phyloP scores from a whole-genome alignment of 164 flowering plant species.

The Nymphaea thermarum region DNA sequence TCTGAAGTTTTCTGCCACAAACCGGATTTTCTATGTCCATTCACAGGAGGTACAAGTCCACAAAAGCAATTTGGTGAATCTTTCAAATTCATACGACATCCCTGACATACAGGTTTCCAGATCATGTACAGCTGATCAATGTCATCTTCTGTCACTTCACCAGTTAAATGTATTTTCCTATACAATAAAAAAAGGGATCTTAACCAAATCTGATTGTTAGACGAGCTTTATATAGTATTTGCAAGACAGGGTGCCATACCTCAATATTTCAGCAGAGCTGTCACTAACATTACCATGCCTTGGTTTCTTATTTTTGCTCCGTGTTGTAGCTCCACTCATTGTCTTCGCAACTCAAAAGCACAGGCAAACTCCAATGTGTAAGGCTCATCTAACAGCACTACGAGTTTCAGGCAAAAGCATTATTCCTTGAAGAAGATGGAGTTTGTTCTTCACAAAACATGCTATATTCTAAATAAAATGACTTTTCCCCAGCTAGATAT shows the following conservation, averaged over 20 bases:
- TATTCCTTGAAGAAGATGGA: too few species aligned
- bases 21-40: conserved; percentile 78
- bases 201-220: not conserved
- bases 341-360: too few species aligned
- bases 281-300: conserved; percentile 32
- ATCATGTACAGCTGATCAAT: conserved; percentile 50
- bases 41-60: conserved; percentile 66
- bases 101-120: conserved; percentile 70
- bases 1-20: conserved; percentile 89
- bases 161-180: conserved; percentile 63
- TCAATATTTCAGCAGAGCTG: conserved; percentile 31
- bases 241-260: conserved; percentile 17
- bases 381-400: too few species aligned
- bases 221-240: not conserved
- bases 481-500: too few species aligned
- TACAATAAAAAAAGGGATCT: conserved; percentile 1
- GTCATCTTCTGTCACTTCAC: conserved; percentile 46
- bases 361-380: too few species aligned
- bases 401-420: too few species aligned
- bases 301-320: conserved; percentile 62
- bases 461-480: too few species aligned
- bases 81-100: conserved; percentile 80
- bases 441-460: too few species aligned
- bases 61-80: conserved; percentile 97
- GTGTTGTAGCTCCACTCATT: conserved; percentile 49